phyloP scores from a whole-genome alignment of 2,329 filamentous ascomycete species.

The Xylariales sp. region DNA sequence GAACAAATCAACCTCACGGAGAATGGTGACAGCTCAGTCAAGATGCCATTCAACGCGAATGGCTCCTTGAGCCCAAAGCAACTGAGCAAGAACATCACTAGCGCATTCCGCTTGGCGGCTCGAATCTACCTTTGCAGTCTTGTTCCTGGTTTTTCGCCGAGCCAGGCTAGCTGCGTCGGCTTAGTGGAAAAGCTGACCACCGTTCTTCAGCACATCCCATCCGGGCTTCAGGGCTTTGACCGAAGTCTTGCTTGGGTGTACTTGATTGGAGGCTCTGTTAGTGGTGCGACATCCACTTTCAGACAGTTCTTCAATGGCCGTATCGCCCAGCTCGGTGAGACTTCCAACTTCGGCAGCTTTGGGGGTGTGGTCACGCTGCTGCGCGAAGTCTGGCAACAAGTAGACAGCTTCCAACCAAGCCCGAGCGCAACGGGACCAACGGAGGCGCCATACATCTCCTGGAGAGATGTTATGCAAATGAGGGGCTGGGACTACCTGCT shows the following conservation, averaged over 20 bases:
- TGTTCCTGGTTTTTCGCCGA: constrained; percentile 85
- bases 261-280: constrained; percentile 85
- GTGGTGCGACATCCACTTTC: constrained; percentile 78
- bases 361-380: constrained; percentile 84
- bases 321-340: constrained; percentile 77
- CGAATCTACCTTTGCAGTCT: constrained; percentile 97
- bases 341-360: constrained; percentile 84
- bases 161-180: constrained; percentile 77
- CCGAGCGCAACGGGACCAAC: constrained; percentile 52
- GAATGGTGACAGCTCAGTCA: constrained; percentile 67
- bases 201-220: constrained; percentile 83
- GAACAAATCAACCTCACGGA: constrained; percentile 88
- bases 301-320: constrained; percentile 82
- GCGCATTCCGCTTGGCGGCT: constrained; percentile 89
- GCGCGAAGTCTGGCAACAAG: constrained; percentile 85
- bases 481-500: constrained; percentile 94
- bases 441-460: constrained; percentile 79
- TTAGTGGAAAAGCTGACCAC: constrained; percentile 82
- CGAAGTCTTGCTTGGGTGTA: constrained; percentile 93
- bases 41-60: constrained; percentile 72
- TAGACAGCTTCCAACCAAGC: constrained; percentile 64
- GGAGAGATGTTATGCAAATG: constrained; percentile 92
- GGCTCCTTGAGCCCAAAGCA: constrained; percentile 84
- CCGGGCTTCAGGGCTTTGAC: constrained; percentile 85
- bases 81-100: constrained; percentile 87